phyloP scores from a whole-genome alignment of 2,329 filamentous ascomycete species.

The Amauroascus verrucosus region DNA sequence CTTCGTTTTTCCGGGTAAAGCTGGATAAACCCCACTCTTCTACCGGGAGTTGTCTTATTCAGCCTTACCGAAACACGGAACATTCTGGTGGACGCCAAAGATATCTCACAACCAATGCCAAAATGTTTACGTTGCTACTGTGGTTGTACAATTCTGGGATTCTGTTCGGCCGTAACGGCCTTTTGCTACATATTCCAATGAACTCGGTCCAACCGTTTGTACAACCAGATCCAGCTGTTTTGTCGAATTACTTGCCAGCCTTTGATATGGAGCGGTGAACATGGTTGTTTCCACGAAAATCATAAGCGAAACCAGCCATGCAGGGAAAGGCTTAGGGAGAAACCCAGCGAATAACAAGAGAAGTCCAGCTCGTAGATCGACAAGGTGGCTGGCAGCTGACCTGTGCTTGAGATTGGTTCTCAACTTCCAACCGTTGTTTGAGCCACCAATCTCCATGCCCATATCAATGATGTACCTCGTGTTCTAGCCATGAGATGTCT shows the following conservation, averaged over 20 bases:
- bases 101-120: not conserved
- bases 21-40: not conserved
- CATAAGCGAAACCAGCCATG: not conserved
- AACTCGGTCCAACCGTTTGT: not conserved
- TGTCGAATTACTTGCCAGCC: not conserved
- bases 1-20: not conserved
- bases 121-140: not conserved
- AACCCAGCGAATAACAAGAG: slow-evolving; percentile 2
- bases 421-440: not conserved
- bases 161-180: too few relatives aligned
- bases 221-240: not conserved
- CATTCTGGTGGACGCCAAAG: not conserved
- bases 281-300: not conserved
- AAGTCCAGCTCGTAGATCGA: not conserved
- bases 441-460: not conserved
- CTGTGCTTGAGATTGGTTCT: not conserved
- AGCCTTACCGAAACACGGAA: slow-evolving; percentile 2
- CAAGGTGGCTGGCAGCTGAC: slow-evolving; percentile 2
- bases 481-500: not conserved
- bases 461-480: not conserved
- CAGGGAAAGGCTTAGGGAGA: not conserved
- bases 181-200: too few relatives aligned
- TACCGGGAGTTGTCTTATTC: not conserved
- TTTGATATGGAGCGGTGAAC: not conserved
- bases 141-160: too few relatives aligned